These are phyloP conservation scores for Prunus mira DNA, from an alignment of 306 rosid genomes.

Conservation along the genomic window DNA sequence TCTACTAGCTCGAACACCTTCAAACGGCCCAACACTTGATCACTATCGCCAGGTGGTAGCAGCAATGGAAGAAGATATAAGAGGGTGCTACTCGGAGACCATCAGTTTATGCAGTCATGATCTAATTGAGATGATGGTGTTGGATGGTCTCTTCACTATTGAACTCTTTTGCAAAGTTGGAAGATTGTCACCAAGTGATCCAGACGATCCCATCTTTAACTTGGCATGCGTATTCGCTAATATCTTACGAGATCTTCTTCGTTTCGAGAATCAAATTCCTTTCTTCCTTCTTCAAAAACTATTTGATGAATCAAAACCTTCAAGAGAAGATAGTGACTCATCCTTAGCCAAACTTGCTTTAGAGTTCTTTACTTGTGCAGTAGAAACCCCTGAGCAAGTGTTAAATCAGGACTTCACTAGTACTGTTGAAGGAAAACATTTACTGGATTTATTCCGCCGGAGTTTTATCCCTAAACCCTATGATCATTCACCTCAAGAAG, in stretches of 20 bases:
- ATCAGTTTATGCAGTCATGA: slow-evolving; percentile 21
- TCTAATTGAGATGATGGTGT: slow-evolving; percentile 46
- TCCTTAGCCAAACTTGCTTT: slow-evolving; percentile 30
- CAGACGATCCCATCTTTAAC: slow-evolving; percentile 39
- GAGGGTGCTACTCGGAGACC: slow-evolving; percentile 49
- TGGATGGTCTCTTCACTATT: slow-evolving; percentile 61
- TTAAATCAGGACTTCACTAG: slow-evolving; percentile 2
- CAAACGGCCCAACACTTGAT: slow-evolving; percentile 1
- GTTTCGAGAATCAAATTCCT: slow-evolving; percentile 70
- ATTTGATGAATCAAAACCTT: slow-evolving; percentile 18
- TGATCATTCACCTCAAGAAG: not conserved
- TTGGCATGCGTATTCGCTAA: slow-evolving; percentile 40
- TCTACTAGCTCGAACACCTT: slow-evolving; percentile 24
- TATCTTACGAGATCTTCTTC: slow-evolving; percentile 43
- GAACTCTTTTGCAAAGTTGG: slow-evolving; percentile 44
- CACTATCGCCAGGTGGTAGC: slow-evolving; percentile 13
- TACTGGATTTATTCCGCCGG: slow-evolving; percentile 51
- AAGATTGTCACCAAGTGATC: slow-evolving; percentile 16
- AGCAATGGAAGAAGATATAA: slow-evolving; percentile 27
- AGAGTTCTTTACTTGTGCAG: slow-evolving; percentile 39
- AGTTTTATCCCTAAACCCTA: slow-evolving; percentile 19
- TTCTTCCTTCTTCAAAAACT: slow-evolving; percentile 41
- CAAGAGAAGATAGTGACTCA: not conserved
- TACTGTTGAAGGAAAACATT: slow-evolving; percentile 17
- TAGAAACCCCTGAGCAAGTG: slow-evolving; percentile 25